phyloP scores from a whole-genome alignment of 345 rosid genomes.

The Reutealis trisperma region DNA sequence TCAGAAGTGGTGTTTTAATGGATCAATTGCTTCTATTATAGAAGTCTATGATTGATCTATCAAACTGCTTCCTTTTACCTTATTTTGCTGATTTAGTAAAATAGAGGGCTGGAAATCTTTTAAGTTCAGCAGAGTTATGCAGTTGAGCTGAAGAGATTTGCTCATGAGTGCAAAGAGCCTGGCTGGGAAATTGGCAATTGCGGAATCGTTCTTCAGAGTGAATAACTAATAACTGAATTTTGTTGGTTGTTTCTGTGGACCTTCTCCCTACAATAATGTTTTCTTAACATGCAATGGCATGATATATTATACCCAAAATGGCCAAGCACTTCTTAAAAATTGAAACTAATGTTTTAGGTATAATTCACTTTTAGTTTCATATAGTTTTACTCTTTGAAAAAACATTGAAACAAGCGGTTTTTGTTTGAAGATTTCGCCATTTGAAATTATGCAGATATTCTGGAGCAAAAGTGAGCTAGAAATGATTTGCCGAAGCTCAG shows the following conservation, averaged over 20 bases:
- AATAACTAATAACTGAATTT: background rate
- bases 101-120: background rate
- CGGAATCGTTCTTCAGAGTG: background rate
- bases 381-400: background rate
- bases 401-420: background rate
- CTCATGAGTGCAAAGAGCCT: background rate
- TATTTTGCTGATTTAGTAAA: background rate
- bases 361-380: background rate
- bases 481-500: slow-evolving; percentile 64
- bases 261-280: background rate
- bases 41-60: background rate
- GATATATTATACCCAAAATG: background rate
- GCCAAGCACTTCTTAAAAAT: background rate
- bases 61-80: background rate
- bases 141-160: background rate
- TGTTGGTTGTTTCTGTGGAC: background rate
- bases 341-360: background rate
- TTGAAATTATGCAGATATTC: slow-evolving; percentile 52
- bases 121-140: background rate
- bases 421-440: background rate
- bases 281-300: background rate
- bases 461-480: slow-evolving; percentile 70
- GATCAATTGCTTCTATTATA: background rate
- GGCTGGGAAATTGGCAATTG: too few relatives aligned
- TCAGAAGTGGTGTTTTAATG: background rate